A percentile compares a stretch with the other conserved stretches of the same genome.
These are phyloP conservation scores for Vaccinium corymbosum DNA, from an alignment of 148 eudicot species.

Conservation along the genomic window DNA sequence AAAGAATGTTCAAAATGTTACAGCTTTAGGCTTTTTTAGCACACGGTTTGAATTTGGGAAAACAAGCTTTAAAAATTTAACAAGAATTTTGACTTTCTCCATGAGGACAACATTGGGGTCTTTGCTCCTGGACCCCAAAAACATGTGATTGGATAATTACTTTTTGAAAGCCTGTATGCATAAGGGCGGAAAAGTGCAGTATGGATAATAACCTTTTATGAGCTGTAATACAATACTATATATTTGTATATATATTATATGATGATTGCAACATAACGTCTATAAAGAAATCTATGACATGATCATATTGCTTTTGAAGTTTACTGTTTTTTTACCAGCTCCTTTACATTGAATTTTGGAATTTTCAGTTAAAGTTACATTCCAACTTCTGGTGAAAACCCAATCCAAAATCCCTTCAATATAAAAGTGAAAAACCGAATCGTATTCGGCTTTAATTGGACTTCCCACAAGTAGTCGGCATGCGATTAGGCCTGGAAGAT, in stretches of 20 bases:
- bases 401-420: background rate
- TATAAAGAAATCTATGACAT: background rate
- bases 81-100: background rate
- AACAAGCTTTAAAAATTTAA: background rate
- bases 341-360: background rate
- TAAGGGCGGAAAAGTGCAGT: background rate
- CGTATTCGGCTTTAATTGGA: too few species aligned
- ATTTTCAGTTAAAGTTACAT: background rate
- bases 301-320: background rate
- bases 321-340: background rate
- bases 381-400: background rate
- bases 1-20: background rate
- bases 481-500: too few species aligned
- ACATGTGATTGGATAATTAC: background rate
- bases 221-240: background rate
- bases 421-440: background rate
- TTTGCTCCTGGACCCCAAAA: background rate
- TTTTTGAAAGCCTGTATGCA: background rate
- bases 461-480: too few species aligned
- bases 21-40: background rate
- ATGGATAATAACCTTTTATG: background rate
- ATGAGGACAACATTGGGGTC: background rate
- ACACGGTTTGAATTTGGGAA: background rate
- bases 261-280: background rate
- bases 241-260: background rate